Evolutionary conservation across 2,329 filamentous ascomycete genomes (phyloP), one percentile per base, ranked within the genome.

Genomic region (Arthroderma sp.): DNA sequence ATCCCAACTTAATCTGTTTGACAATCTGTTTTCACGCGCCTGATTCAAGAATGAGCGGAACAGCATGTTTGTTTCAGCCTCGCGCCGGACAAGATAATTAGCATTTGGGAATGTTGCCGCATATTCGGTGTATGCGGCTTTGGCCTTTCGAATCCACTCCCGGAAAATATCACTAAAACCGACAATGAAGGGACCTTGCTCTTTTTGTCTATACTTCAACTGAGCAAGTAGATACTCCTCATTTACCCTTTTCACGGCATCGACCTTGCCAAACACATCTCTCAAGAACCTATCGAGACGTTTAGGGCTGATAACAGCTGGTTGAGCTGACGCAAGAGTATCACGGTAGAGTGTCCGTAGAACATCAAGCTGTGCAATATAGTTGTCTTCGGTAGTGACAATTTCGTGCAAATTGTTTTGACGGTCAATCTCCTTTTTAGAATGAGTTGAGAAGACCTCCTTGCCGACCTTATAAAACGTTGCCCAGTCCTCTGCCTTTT

Each of bases 121-220:
- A 70, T 97, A 98, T 59, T 95, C 90, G 60, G 96, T 84, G 68
- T 97, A 98, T 9, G 88, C 86, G 1, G 80, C 77, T 70, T 86
- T 89, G 33, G 93, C 93, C 71, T 96, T 97, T 61, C 93, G 83
- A 61, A 97, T 95, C 93, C 93, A 98, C 73, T 98, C 93, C 59
- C 93, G 80, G 77, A 98, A 97, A 54, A 98, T 88, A 67, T 97
- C 93, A 68, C 91, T 96, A 73, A 96, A 96, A 2, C 93, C 93
- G 11, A 82, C 79, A 59, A 98, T 85, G 84, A 90, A 98, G 0
- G 93, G 93, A 0, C 93, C 93, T 73, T 98, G 91, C 68, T 97
- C 93, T 66, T 93, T 87, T 70, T 98, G 93, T 25, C 93, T 84
- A 69, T 97, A 98, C 68, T 97, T 97, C 65, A 98, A 81, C 70